Evolutionary conservation across 2,329 filamentous ascomycete genomes (phyloP).

Genomic region (Trichophyton benhamiae): DNA sequence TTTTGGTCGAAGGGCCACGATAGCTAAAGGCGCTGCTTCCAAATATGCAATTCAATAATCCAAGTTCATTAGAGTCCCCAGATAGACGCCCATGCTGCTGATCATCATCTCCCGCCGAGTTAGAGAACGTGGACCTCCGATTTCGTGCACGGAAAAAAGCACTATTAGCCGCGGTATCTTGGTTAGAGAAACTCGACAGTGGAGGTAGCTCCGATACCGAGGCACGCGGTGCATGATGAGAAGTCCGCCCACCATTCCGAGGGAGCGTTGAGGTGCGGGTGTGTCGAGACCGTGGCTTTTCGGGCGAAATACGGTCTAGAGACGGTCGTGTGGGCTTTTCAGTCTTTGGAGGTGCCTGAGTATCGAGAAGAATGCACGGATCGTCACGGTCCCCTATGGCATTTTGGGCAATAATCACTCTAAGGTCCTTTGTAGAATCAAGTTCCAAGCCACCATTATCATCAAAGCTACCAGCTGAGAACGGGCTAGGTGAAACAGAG

Average conservation of each 20-base stretch:
- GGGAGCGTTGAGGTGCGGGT: constrained; percentile 26
- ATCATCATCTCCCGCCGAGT: constrained; percentile 22
- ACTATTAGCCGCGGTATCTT: constrained; percentile 21
- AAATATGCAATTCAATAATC: constrained; percentile 47
- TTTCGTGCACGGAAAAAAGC: constrained; percentile 32
- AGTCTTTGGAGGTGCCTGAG: constrained; percentile 21
- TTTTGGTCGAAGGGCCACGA: constrained; percentile 47
- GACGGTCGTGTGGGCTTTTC: constrained; percentile 24
- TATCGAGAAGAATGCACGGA: constrained; percentile 36
- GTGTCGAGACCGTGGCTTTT: constrained; percentile 23
- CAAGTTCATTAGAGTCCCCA: constrained; percentile 41
- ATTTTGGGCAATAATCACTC: constrained; percentile 38
- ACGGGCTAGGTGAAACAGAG: constrained; percentile 33
- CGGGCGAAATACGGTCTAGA: constrained; percentile 20
- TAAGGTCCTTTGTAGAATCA: constrained; percentile 33
- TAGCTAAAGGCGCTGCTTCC: constrained; percentile 47
- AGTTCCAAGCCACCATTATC: constrained; percentile 36
- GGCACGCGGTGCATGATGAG: constrained; percentile 22
- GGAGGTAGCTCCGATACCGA: constrained; percentile 19
- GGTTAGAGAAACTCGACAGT: constrained; percentile 8
- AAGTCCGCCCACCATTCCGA: constrained; percentile 22
- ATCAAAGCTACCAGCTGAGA: constrained; percentile 34
- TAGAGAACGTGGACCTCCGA: constrained; percentile 35
- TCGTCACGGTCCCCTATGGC: constrained; percentile 37
- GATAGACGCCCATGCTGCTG: constrained; percentile 26